phyloP scores from a whole-genome alignment of 2,329 filamentous ascomycete genomes.

The Penicillium sp. region DNA sequence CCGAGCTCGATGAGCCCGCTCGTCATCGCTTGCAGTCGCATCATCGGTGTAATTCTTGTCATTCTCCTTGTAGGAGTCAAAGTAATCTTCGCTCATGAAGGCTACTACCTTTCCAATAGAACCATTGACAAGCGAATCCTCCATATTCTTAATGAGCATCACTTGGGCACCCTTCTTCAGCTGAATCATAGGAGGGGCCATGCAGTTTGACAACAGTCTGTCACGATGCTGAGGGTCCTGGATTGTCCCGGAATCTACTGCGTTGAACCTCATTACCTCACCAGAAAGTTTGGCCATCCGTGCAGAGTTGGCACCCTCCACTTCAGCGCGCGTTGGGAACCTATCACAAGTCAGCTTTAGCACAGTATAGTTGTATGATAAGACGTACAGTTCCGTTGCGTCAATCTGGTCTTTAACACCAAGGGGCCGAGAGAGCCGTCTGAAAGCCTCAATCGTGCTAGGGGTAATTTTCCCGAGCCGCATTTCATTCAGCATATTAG shows the following conservation, averaged over 20 bases:
- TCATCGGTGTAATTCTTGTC: slow-evolving; percentile 56
- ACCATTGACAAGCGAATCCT: slow-evolving; percentile 89
- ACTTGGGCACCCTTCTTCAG: slow-evolving; percentile 93
- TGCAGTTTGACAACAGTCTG: slow-evolving; percentile 81
- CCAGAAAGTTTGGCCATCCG: slow-evolving; percentile 73
- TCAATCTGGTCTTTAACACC: slow-evolving; percentile 71
- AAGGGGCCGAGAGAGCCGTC: slow-evolving; percentile 67
- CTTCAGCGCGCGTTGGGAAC: slow-evolving; percentile 86
- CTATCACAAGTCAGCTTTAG: slow-evolving; percentile 39
- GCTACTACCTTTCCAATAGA: slow-evolving; percentile 81
- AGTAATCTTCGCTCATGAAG: slow-evolving; percentile 71
- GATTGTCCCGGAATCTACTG: slow-evolving; percentile 69
- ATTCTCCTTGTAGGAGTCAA: slow-evolving; percentile 57
- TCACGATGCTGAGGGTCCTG: slow-evolving; percentile 67
- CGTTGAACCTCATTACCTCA: slow-evolving; percentile 65
- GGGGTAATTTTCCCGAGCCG: slow-evolving; percentile 76
- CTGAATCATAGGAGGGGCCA: slow-evolving; percentile 78
- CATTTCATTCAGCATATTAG: slow-evolving; percentile 97
- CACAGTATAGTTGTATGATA: background rate
- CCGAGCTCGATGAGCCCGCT: slow-evolving; percentile 43
- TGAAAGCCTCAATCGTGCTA: slow-evolving; percentile 75
- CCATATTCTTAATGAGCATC: slow-evolving; percentile 99
- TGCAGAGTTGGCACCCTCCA: slow-evolving; percentile 77
- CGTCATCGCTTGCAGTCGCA: slow-evolving; percentile 47
- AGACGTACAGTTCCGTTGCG: slow-evolving; percentile 73